phyloP scores from a whole-genome alignment of 495 filamentous ascomycete genomes.

The Hypoxylon fuscum region DNA sequence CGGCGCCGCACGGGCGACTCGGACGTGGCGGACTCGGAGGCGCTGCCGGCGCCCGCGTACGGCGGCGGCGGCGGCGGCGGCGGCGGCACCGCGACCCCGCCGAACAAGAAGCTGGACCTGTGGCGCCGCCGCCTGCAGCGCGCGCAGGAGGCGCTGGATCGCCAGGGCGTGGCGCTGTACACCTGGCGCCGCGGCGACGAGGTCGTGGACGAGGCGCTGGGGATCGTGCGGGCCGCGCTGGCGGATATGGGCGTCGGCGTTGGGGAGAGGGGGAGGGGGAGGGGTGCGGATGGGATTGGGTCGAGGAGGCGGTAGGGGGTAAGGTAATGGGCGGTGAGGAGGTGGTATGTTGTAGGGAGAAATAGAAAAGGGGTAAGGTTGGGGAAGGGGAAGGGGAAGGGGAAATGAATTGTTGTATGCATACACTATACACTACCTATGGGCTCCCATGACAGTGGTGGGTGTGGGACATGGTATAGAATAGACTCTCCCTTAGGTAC shows the following conservation, averaged over 20 bases:
- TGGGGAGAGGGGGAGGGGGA: neutral
- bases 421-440: too few species aligned
- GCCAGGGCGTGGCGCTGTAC: slow-evolving; percentile 75
- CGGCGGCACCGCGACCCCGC: slow-evolving; percentile 28
- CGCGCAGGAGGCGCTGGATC: slow-evolving; percentile 74
- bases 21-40: slow-evolving; percentile 43
- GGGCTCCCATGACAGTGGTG: too few species aligned
- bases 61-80: slow-evolving; percentile 18
- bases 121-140: slow-evolving; percentile 83
- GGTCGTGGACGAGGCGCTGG: slow-evolving; percentile 63
- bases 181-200: slow-evolving; percentile 90
- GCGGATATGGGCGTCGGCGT: slow-evolving; percentile 44
- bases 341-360: too few species aligned
- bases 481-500: too few species aligned
- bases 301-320: slow-evolving; percentile 26
- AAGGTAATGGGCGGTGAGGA: neutral
- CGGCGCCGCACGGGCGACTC: slow-evolving; percentile 41
- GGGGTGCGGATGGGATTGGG: too few species aligned
- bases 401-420: too few species aligned
- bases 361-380: too few species aligned
- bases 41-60: slow-evolving; percentile 24
- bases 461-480: too few species aligned
- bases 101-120: slow-evolving; percentile 82
- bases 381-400: too few species aligned
- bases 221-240: slow-evolving; percentile 56